Percentiles rank a stretch among this genome's conserved stretches.
Conservation (phyloP, 139 green algal genomes). For the Volvox reticuliferus region DNA sequence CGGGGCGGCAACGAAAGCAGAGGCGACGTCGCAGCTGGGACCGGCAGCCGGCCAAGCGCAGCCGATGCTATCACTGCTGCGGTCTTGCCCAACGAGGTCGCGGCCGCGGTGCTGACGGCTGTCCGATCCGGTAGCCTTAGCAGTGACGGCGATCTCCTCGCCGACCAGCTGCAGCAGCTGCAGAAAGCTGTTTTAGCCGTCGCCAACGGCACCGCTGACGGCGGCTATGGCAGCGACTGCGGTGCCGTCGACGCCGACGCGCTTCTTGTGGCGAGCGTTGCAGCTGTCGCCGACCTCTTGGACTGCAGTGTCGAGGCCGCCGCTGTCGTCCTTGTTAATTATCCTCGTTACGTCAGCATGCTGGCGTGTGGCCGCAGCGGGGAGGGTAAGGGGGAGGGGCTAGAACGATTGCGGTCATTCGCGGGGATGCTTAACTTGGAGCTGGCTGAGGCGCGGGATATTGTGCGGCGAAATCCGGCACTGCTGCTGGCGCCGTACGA, state of each 20-base stretch:
- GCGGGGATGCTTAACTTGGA: neutral
- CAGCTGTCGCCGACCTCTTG: neutral
- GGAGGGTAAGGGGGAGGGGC: neutral
- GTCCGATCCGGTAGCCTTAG: neutral
- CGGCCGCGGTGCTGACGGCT: neutral
- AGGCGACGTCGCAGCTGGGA: neutral
- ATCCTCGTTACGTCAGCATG: slow-evolving; percentile 12
- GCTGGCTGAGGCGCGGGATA: neutral
- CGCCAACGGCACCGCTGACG: too few relatives aligned
- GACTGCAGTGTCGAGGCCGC: neutral
- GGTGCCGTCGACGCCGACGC: neutral
- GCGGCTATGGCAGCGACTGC: neutral
- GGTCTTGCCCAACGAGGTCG: neutral
- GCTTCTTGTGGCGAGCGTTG: neutral
- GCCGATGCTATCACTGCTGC: neutral
- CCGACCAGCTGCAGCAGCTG: neutral
- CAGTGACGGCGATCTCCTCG: neutral
- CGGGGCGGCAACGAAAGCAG: neutral
- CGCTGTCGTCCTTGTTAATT: neutral
- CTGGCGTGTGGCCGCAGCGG: neutral
- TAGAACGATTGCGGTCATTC: neutral
- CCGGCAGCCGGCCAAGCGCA: neutral
- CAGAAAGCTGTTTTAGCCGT: neutral
- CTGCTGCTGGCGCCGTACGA: slow-evolving; percentile 37
- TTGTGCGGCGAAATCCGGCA: slow-evolving; percentile 10